Evolutionary conservation across 179 eudicot species (phyloP).

Genomic region (Beta lomatogona): DNA sequence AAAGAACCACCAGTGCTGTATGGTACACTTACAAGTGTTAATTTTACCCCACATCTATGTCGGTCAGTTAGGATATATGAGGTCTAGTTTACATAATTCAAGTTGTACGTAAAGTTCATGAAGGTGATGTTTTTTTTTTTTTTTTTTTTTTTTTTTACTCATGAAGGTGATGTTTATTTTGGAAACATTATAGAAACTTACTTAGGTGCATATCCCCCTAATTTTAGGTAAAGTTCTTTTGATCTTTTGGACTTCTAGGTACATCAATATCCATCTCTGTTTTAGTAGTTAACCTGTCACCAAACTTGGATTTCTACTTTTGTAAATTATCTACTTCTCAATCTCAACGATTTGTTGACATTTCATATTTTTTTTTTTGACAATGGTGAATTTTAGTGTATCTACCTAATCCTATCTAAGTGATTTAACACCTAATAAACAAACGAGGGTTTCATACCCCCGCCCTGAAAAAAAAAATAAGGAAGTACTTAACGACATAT

Average conservation of each 20-base stretch:
- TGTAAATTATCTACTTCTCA: not conserved
- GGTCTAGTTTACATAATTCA: not conserved
- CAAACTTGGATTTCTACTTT: not conserved
- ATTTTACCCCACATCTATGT: not conserved
- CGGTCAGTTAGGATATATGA: not conserved
- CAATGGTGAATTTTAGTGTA: not conserved
- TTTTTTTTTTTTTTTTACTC: accelerated
- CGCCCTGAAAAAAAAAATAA: too few species aligned
- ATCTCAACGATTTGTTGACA: not conserved
- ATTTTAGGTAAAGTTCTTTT: too few species aligned
- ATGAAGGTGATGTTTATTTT: not conserved
- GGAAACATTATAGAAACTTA: too few species aligned
- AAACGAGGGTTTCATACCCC: too few species aligned
- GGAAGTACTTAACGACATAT: too few species aligned
- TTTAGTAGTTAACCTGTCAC: not conserved
- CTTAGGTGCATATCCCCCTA: too few species aligned
- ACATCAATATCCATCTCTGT: not conserved
- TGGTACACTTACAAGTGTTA: too few species aligned
- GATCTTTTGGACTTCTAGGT: not conserved
- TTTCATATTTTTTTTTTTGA: too few species aligned
- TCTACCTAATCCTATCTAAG: not conserved
- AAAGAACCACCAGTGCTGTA: too few species aligned
- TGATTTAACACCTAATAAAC: not conserved
- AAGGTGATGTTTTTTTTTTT: not conserved
- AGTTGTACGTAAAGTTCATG: not conserved